Evolutionary conservation across 2,329 filamentous ascomycete genomes (phyloP).

Genomic region (Uncinocarpus reesii): DNA sequence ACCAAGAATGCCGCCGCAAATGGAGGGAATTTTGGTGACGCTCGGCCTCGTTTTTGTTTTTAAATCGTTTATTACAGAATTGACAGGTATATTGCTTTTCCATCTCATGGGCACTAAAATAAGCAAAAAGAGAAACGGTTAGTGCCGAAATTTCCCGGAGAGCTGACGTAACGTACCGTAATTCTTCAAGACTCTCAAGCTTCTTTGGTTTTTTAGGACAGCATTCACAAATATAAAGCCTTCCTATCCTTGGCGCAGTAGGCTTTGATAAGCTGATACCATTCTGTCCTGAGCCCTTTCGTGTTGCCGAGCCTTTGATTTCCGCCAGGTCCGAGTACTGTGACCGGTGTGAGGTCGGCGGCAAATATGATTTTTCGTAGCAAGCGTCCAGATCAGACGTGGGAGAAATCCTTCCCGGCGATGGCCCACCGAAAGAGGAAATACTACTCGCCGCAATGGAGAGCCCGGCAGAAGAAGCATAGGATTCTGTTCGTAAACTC

Average conservation of each 20-base stretch:
- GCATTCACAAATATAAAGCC: conserved; percentile 72
- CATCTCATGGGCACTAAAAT: conserved; percentile 54
- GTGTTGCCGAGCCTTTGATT: conserved; percentile 31
- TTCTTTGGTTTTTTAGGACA: conserved; percentile 97
- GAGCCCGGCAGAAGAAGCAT: conserved; percentile 50
- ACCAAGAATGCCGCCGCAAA: conserved; percentile 88
- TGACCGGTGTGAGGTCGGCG: conserved; percentile 38
- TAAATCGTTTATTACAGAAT: conserved; percentile 91
- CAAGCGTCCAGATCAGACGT: conserved; percentile 45
- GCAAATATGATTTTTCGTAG: conserved; percentile 43
- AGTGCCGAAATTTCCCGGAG: neutral
- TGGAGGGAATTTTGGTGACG: conserved; percentile 93
- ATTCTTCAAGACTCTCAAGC: conserved; percentile 72
- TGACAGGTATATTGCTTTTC: conserved; percentile 94
- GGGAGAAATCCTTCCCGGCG: conserved; percentile 51
- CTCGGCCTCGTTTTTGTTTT: conserved; percentile 98
- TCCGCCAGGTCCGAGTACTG: conserved; percentile 32
- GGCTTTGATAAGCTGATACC: conserved; percentile 27
- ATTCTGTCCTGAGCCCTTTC: conserved; percentile 40
- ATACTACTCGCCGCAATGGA: conserved; percentile 54
- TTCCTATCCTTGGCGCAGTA: conserved; percentile 41
- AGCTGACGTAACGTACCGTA: conserved; percentile 53
- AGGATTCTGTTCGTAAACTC: conserved; percentile 51
- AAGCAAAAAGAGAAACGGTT: neutral
- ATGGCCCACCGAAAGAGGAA: conserved; percentile 51